phyloP scores from a whole-genome alignment of 2,329 filamentous ascomycete species.

The Aspergillus costaricaensis region DNA sequence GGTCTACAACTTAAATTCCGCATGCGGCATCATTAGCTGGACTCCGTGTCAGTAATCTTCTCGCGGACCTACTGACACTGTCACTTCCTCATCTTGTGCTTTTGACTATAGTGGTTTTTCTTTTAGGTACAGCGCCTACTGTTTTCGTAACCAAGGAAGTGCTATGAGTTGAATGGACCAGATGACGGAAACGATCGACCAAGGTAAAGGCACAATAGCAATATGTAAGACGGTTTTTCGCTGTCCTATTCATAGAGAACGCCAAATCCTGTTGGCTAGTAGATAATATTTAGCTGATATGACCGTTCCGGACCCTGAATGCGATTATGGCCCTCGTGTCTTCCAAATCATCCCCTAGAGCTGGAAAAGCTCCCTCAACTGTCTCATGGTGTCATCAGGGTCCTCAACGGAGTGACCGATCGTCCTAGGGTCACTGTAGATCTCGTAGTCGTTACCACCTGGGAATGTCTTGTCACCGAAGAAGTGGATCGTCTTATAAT shows the following conservation, averaged over 20 bases:
- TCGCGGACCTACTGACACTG: no score
- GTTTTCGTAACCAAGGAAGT: not conserved
- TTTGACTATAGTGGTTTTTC: no score
- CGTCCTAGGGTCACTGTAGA: conserved; percentile 78
- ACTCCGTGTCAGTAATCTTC: no score
- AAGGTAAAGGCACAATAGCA: not conserved
- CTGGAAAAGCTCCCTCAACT: conserved; percentile 79
- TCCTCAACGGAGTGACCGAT: conserved; percentile 80
- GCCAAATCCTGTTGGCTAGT: not conserved
- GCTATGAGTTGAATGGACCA: not conserved
- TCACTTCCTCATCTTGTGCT: no score
- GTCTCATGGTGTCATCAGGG: conserved; percentile 78
- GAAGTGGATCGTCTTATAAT: conserved; percentile 91
- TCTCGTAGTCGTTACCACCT: conserved; percentile 96
- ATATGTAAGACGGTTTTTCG: not conserved
- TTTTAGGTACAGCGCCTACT: no score
- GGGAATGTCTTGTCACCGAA: conserved; percentile 93
- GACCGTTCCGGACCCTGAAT: not conserved
- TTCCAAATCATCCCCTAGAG: conserved; percentile 46
- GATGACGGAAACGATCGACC: not conserved
- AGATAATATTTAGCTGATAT: not conserved
- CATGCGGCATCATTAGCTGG: no score
- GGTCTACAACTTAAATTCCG: no score
- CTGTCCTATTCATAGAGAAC: not conserved
- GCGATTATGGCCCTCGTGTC: not conserved